Evolutionary conservation across 768 basidiomycete species (phyloP).

Genomic region (Russula abietina): DNA sequence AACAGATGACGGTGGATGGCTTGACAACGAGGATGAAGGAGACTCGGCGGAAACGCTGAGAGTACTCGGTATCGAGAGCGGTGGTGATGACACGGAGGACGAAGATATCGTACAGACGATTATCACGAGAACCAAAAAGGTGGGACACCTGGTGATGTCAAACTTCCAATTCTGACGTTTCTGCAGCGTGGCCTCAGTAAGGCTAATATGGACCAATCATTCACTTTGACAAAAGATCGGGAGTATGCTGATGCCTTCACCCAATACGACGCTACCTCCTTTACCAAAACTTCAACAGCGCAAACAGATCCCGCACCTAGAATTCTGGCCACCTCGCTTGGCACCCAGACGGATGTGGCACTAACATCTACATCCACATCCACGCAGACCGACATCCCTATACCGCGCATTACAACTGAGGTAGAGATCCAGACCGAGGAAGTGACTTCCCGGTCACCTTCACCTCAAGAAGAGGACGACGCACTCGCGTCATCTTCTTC

Average conservation of each 20-base stretch:
- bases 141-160: constrained; percentile 29
- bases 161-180: neutral
- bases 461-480: constrained; percentile 43
- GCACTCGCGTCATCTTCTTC: constrained; percentile 68
- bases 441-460: constrained; percentile 39
- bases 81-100: constrained; percentile 52
- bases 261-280: constrained; percentile 59
- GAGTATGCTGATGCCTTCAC: constrained; percentile 72
- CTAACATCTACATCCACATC: neutral
- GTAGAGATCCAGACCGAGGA: constrained; percentile 66
- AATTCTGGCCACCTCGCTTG: constrained; percentile 41
- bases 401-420: constrained; percentile 35
- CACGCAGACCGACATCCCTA: constrained; percentile 29
- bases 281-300: constrained; percentile 40
- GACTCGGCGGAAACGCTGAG: constrained; percentile 32
- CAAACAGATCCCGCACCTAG: constrained; percentile 63
- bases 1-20: constrained; percentile 39
- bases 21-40: constrained; percentile 36
- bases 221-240: constrained; percentile 52
- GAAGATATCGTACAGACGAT: constrained; percentile 84
- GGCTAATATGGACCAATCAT: constrained; percentile 42
- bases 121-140: constrained; percentile 77
- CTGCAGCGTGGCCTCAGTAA: constrained; percentile 45
- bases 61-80: constrained; percentile 37
- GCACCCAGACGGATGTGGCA: constrained; percentile 43